Percentiles rank a stretch among this genome's conserved stretches.
These are phyloP conservation scores for Aureobasidium sp. DNA, from an alignment of 2,329 filamentous ascomycete species.

Conservation along the genomic window DNA sequence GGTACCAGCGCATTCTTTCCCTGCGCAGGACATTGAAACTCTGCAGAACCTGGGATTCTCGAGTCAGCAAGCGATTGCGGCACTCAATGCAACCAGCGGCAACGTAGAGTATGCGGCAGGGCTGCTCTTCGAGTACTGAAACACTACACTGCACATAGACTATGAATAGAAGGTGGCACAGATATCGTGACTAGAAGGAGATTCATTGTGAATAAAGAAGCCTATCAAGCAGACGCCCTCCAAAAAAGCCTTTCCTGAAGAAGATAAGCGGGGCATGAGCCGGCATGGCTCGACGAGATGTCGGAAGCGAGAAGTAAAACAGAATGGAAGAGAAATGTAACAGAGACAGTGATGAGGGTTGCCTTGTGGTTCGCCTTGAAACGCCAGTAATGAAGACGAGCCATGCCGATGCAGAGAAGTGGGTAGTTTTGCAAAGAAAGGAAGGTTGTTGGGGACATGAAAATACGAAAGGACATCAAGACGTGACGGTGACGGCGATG, in stretches of 20 bases:
- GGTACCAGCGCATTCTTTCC: slow-evolving; percentile 32
- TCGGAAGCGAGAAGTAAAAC: not conserved
- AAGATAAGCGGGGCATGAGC: slow-evolving; percentile 4
- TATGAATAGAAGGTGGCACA: not conserved
- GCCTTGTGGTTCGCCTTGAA: not conserved
- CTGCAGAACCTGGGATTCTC: slow-evolving; percentile 42
- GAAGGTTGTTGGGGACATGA: slow-evolving; percentile 2
- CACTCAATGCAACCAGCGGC: slow-evolving; percentile 42
- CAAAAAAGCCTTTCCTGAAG: slow-evolving; percentile 14
- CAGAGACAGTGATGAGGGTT: not conserved
- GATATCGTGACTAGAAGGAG: slow-evolving; percentile 5
- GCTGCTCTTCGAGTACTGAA: slow-evolving; percentile 38
- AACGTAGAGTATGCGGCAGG: slow-evolving; percentile 44
- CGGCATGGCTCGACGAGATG: slow-evolving; percentile 5
- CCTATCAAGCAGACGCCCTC: slow-evolving; percentile 6
- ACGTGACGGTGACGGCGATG: not conserved
- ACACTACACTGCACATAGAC: not conserved
- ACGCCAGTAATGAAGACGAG: slow-evolving; percentile 3
- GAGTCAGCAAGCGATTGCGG: slow-evolving; percentile 40
- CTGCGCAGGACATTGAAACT: slow-evolving; percentile 35
- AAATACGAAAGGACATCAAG: slow-evolving; percentile 14
- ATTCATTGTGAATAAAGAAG: slow-evolving; percentile 9
- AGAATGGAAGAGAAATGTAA: slow-evolving; percentile 9
- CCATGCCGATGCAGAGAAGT: slow-evolving; percentile 13
- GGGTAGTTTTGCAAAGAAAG: not conserved